Base-by-base conservation (phyloP, 192 early-diverging fungal species). In the Backusella sp. region DNA sequence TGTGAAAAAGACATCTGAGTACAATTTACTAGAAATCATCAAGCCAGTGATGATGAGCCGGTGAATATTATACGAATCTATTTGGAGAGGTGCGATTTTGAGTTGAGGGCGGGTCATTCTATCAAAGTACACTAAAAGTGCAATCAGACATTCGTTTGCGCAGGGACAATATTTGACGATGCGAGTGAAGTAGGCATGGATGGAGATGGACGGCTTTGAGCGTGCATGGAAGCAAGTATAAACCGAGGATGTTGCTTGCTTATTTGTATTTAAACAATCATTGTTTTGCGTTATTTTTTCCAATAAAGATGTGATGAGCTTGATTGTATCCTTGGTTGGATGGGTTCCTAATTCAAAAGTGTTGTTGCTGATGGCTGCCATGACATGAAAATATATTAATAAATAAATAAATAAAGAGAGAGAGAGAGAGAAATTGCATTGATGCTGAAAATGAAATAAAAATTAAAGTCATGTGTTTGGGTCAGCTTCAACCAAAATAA, bases 91-190 rank as follows among this genome's bases (percentile, higher is more conserved):
- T 12, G 65, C 53, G 28, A 95, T 89, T 26, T 90, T 84, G 59
- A 97, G 91, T n/a, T 85, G 83, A 23, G 83, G 73, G 15, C 87
- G 84, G 28, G 87, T 83, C 91, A 98, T 94, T 23, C 94, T 87
- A 78, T 96, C 94, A 80, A 97, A 89, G 83, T 98, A 97, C 14
- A 97, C 92, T 26, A 98, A 84, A 44, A 95, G 85, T 39, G 92
- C 88, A 19, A 98, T 78, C 78, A 98, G 96, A 76, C 93, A 93
- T 86, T 96, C 96, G 85, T 93, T 95, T 21, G 92, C 90, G 77
- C 94, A 96, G 11, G 96, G 96, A 66, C 95, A 96, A 79, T 98
- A 98, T 81, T 96, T 96, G 73, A 95, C 86, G 67, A 98, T 97
- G 44, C 96, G 92, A 35, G 88, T 80, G 8, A 95, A 86, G 80